Evolutionary conservation across 2,329 filamentous ascomycete genomes (phyloP).

Genomic region (Didymella lethalis): DNA sequence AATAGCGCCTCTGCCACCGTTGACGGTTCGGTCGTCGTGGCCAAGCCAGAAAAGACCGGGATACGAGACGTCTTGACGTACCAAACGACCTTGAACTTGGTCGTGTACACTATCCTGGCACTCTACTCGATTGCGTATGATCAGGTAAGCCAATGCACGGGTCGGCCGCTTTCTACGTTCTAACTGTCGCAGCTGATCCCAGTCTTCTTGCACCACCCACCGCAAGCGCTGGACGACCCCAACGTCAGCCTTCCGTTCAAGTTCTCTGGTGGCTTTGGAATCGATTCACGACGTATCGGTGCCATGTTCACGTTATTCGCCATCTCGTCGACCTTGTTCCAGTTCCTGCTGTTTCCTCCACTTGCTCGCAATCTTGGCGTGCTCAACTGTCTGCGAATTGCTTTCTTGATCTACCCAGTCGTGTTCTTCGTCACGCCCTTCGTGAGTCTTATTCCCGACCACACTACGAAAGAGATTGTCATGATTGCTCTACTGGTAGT

Average conservation of each 20-base stretch:
- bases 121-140: constrained; percentile 86
- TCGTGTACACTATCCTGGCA: constrained; percentile 81
- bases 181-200: constrained; percentile 66
- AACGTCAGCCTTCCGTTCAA: constrained; percentile 74
- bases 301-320: constrained; percentile 86
- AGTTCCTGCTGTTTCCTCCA: constrained; percentile 85
- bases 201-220: constrained; percentile 84
- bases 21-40: constrained; percentile 3
- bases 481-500: constrained; percentile 73
- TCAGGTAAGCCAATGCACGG: constrained; percentile 57
- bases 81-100: constrained; percentile 77
- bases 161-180: background rate
- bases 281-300: constrained; percentile 77
- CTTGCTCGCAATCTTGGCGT: constrained; percentile 77
- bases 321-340: constrained; percentile 77
- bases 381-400: constrained; percentile 74
- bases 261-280: constrained; percentile 83
- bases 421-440: constrained; percentile 85
- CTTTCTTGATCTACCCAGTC: constrained; percentile 73
- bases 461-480: constrained; percentile 62
- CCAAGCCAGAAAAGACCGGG: constrained; percentile 43
- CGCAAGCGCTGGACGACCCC: constrained; percentile 61
- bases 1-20: constrained; percentile 26
- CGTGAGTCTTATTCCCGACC: constrained; percentile 67
- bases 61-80: constrained; percentile 72